Base-by-base conservation (phyloP, 768 basidiomycete species). In the Boletus sp. region DNA sequence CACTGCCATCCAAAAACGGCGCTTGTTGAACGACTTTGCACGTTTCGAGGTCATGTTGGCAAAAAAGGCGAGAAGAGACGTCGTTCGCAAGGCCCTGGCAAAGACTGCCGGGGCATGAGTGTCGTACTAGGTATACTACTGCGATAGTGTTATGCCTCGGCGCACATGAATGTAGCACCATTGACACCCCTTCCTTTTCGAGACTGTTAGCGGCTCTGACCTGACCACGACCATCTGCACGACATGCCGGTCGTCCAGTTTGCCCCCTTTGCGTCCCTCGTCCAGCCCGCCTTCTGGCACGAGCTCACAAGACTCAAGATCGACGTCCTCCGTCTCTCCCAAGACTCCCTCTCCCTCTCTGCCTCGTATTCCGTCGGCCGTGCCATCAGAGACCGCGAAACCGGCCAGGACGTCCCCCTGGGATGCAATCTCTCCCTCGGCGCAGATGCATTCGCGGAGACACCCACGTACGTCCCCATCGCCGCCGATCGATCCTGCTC, bases 271-370 rank as follows among this genome's bases (percentile, higher is more conserved):
- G 78, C 87, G 5, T 93, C 93, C 8, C 78, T 90, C 41, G 88
- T 97, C 2, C 86, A 93, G 57, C 95, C 97, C 1, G 79, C 84
- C 3, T 93, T 98, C 70, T 99, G 95, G 94, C 90, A 96, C 60
- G 83, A 86, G 48, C 86, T 99, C 38, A 90, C 91, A 2, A 74
- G 80, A 29, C 73, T 93, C 73, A 99, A 99, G 79, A 84, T 99
- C 64, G 93, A 98, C 68, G 84, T 90, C 14, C 83, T 95, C 39
- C 84, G 84, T 56, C 81, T 98, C 25, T 87, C 88, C 3, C 88
- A 95, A 56, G 82, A 81, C 4, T 77, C 83, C 0, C 62, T 92
- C 9, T 71, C 84, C 1, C 71, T 96, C 44, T 63, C 70, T 4
- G 95, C 80, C 2, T 80, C 83, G 4, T 92, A 96, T 63, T 70